phyloP scores from a whole-genome alignment of 495 filamentous ascomycete species.

The Poronia punctata region DNA sequence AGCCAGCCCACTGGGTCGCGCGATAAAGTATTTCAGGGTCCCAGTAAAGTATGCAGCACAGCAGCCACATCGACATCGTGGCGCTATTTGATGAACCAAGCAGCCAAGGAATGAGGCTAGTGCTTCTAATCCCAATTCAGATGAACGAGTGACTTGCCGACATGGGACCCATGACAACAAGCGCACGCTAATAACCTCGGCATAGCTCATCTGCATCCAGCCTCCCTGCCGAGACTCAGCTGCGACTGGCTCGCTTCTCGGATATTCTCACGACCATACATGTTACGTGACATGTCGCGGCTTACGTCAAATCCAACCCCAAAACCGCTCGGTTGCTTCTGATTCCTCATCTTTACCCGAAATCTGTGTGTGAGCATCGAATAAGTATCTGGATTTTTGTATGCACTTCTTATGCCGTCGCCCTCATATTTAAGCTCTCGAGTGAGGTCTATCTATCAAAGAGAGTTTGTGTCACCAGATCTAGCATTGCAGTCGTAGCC shows the following conservation, averaged over 20 bases:
- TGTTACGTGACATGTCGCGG: slow-evolving; percentile 1
- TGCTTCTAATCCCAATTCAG: too few species aligned
- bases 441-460: background rate
- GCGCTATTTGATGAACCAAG: too few species aligned
- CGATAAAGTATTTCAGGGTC: too few species aligned
- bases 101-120: too few species aligned
- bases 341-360: slow-evolving; percentile 2
- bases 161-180: too few species aligned
- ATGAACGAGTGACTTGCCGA: too few species aligned
- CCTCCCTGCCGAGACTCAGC: slow-evolving; percentile 8
- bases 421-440: background rate
- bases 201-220: too few species aligned
- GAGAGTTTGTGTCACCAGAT: background rate
- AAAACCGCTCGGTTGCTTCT: slow-evolving; percentile 6
- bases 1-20: too few species aligned
- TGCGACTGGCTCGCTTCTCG: background rate
- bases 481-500: background rate
- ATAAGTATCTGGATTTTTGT: background rate
- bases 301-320: background rate
- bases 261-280: too few species aligned
- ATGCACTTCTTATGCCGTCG: background rate
- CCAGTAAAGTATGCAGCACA: too few species aligned
- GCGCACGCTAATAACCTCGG: too few species aligned
- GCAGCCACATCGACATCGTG: too few species aligned
- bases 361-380: background rate